Percentiles rank a stretch among this genome's conserved stretches.
phyloP scores from a whole-genome alignment of 305 asterid genomes.

The Fraxinus greggii region DNA sequence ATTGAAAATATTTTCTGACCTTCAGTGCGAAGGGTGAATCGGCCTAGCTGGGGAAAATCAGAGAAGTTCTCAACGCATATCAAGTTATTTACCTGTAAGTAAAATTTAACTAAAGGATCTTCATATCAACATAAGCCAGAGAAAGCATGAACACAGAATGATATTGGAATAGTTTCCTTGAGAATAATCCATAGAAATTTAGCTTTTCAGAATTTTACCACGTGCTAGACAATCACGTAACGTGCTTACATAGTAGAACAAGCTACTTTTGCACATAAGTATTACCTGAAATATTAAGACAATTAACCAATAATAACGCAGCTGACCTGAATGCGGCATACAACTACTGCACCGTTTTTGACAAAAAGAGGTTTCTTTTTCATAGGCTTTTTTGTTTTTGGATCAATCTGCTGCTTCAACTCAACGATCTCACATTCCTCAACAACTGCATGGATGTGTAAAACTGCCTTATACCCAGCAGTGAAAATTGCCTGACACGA shows the following conservation, averaged over 20 bases:
- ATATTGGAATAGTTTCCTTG: not conserved
- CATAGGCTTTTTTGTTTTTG: slow-evolving; percentile 68
- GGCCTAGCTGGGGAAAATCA: slow-evolving; percentile 80
- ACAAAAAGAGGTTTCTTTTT: slow-evolving; percentile 91
- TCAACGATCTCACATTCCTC: slow-evolving; percentile 98
- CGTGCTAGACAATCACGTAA: not conserved
- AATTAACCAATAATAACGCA: not conserved
- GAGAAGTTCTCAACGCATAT: slow-evolving; percentile 79
- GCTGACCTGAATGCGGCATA: slow-evolving; percentile 78
- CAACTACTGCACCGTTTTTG: slow-evolving; percentile 72
- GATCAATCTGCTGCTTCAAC: slow-evolving; percentile 75
- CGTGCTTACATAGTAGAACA: not conserved
- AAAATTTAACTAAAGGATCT: slow-evolving; percentile 12
- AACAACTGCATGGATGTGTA: slow-evolving; percentile 82
- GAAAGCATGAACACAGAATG: not conserved
- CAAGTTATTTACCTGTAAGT: slow-evolving; percentile 60
- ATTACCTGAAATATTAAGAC: not conserved
- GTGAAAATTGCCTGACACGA: slow-evolving; percentile 81
- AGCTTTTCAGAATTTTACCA: not conserved
- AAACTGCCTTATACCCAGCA: slow-evolving; percentile 94
- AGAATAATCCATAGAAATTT: not conserved
- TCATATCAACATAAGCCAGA: not conserved
- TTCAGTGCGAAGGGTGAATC: slow-evolving; percentile 92
- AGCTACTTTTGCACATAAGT: not conserved
- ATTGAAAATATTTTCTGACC: slow-evolving; percentile 42